Evolutionary conservation across 371 early-diverging fungal genomes (phyloP).

Genomic region (Actinomortierella ambigua): DNA sequence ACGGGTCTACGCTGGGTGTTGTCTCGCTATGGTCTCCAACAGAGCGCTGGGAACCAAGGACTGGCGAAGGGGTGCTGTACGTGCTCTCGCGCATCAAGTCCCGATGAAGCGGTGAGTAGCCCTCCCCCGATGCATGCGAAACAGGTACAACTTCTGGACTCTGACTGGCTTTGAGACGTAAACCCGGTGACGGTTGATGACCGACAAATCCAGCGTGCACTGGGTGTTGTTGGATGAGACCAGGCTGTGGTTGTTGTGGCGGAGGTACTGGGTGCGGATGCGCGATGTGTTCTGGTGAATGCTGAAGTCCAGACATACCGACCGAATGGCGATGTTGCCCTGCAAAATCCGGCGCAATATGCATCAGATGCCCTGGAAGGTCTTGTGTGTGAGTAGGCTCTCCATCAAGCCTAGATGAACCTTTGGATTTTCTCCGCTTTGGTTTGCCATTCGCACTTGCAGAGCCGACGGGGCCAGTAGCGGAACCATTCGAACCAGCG

Average conservation of each 20-base stretch:
- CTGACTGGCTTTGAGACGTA: slow-evolving; percentile 22
- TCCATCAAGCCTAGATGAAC: background rate
- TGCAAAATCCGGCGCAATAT: too few species aligned
- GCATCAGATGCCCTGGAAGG: too few species aligned
- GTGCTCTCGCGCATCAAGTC: slow-evolving; percentile 24
- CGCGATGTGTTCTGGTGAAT: background rate
- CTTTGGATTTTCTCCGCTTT: slow-evolving; percentile 30
- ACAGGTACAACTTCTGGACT: slow-evolving; percentile 15
- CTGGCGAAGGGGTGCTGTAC: slow-evolving; percentile 33
- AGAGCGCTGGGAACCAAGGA: slow-evolving; percentile 24
- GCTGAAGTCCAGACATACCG: background rate
- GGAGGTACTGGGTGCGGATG: background rate
- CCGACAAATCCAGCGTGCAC: too few species aligned
- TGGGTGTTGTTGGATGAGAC: background rate
- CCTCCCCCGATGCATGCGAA: slow-evolving; percentile 11
- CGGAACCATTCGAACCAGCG: too few species aligned
- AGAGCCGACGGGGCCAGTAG: too few species aligned
- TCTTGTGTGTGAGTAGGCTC: too few species aligned
- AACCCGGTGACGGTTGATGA: slow-evolving; percentile 5
- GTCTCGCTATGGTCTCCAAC: slow-evolving; percentile 13
- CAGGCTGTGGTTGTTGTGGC: slow-evolving; percentile 18
- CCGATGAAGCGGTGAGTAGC: slow-evolving; percentile 10
- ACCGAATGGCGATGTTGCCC: too few species aligned
- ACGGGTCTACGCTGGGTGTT: slow-evolving; percentile 7
- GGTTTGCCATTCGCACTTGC: slow-evolving; percentile 1